Evolutionary conservation across 139 green algal species (phyloP), one percentile per base, ranked within the genome.

Genomic region (Tetradesmus lagerheimii): DNA sequence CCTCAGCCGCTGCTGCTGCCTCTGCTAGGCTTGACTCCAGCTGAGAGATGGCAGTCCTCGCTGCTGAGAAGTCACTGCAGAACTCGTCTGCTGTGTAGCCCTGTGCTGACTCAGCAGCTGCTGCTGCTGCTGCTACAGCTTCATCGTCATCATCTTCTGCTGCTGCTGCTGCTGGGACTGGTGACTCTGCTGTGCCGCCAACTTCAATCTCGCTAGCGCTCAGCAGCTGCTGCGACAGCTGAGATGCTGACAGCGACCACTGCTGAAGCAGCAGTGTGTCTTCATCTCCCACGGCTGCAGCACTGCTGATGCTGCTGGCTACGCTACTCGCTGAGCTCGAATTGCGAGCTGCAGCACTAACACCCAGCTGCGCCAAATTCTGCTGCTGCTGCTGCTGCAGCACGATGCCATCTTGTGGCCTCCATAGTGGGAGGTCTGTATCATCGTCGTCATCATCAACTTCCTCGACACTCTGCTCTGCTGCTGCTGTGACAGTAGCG

Each of bases 201-300:
- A 86, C 66, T 1, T 76, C 45, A 20, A 74, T 86, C 4, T 76
- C 80, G 0, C 41, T 50, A 4, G 79, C 50, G 0, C 25, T 37
- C 41, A 86, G 57, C 27, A 86, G 80, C 80, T 74, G 80, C 11
- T 74, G 18, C 25, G 80, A 74, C 47, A 86, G 31, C 45, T 86
- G 27, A 23, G 80, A 86, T 12, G 66, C 45, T 16, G 80, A 86
- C 47, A 86, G 9, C 9, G 81, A n/a, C 27, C 79, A 67, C n/a
- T 66, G 41, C 79, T 85, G 79, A 8, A 39, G 27, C 57, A 71
- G 57, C 57, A 71, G 2, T 6, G 23, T 23, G 27, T 37, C 39
- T 18, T 39, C n/a, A 31, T 67, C 41, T n/a, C 23, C 34, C 41
- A 15, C 50, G 20, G 35, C 14, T 29, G 41, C 31, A 34, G 43